Evolutionary conservation across 2,329 filamentous ascomycete species (phyloP).

Genomic region (Xylaria sp.): DNA sequence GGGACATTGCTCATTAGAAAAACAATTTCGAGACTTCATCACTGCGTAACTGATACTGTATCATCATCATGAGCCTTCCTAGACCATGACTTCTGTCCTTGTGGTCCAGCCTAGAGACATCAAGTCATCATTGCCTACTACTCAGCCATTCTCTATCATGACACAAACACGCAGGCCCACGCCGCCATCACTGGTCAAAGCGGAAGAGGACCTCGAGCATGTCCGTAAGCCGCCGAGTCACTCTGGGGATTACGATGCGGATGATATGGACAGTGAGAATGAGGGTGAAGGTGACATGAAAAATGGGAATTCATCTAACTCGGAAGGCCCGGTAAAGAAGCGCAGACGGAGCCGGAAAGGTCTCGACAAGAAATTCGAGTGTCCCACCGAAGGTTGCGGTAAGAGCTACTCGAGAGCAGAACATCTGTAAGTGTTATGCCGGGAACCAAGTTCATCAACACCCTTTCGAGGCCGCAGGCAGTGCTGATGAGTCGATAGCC

Average conservation of each 20-base stretch:
- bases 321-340: conserved; percentile 66
- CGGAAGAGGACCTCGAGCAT: conserved; percentile 55
- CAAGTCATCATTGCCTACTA: conserved; percentile 52
- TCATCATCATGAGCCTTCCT: conserved; percentile 44
- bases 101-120: conserved; percentile 53
- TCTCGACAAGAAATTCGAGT: conserved; percentile 84
- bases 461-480: background rate
- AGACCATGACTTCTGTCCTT: conserved; percentile 57
- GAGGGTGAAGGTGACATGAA: conserved; percentile 53
- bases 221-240: conserved; percentile 55
- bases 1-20: conserved; percentile 32
- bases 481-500: conserved; percentile 55
- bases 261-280: conserved; percentile 54
- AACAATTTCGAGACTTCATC: conserved; percentile 30
- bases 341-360: conserved; percentile 79
- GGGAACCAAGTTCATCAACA: background rate
- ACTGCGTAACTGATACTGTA: conserved; percentile 35
- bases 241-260: conserved; percentile 47
- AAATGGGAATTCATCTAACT: conserved; percentile 62
- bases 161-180: conserved; percentile 55
- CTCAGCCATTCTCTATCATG: conserved; percentile 55
- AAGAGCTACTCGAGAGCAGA: conserved; percentile 97
- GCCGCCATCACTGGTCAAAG: conserved; percentile 53
- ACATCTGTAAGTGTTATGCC: conserved; percentile 75
- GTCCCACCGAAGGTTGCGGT: conserved; percentile 85